Conservation (phyloP, 176 grass and related monocot genomes). For the Rhynchospora pubera region DNA sequence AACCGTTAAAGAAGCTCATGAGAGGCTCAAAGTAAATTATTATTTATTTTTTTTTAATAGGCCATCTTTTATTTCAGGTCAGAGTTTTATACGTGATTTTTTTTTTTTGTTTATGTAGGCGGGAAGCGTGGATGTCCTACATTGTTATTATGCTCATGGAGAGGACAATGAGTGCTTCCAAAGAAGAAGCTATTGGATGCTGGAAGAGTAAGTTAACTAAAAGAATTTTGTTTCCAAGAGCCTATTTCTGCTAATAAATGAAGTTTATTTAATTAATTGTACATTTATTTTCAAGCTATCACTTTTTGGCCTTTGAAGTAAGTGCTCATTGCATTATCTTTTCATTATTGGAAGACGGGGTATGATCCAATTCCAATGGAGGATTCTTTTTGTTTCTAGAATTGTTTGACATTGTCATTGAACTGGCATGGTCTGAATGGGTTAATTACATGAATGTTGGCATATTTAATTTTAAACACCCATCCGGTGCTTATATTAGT, state of each 20-base stretch:
- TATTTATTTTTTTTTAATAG: conserved; percentile 10
- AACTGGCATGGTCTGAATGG: not conserved
- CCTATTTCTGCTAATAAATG: not conserved
- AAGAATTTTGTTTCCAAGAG: not conserved
- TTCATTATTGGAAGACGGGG: not conserved
- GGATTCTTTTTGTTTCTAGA: not conserved
- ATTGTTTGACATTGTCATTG: not conserved
- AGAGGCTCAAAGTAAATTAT: conserved; percentile 76
- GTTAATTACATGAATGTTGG: not conserved
- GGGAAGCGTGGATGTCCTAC: conserved; percentile 89
- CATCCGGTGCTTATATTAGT: not conserved
- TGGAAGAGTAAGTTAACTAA: conserved; percentile 76
- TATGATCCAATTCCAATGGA: not conserved
- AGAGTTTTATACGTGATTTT: conserved; percentile 11
- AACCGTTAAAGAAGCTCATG: conserved; percentile 94
- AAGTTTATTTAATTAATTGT: not conserved
- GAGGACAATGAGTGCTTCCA: conserved; percentile 90
- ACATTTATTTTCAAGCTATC: not conserved
- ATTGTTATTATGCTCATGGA: conserved; percentile 98
- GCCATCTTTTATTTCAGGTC: conserved; percentile 5
- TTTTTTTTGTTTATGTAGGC: conserved; percentile 44
- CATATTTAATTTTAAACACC: not conserved
- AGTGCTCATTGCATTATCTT: not conserved
- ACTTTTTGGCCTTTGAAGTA: not conserved
- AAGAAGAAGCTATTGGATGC: conserved; percentile 95